A percentile compares a stretch with the other conserved stretches of the same genome.
phyloP scores from a whole-genome alignment of 2,329 filamentous ascomycete species.

The Colletotrichum spinosum region DNA sequence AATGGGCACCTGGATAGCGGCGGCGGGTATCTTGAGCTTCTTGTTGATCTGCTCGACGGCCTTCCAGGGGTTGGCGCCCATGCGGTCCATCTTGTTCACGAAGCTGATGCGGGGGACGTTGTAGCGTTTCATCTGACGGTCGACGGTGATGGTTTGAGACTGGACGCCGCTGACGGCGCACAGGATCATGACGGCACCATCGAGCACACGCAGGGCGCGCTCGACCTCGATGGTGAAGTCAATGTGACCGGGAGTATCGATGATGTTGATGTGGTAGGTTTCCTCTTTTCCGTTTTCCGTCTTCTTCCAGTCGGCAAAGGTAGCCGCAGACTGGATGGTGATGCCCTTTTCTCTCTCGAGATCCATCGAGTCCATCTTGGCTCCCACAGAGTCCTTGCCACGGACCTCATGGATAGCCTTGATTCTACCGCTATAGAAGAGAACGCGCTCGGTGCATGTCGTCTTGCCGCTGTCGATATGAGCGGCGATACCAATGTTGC shows the following conservation, averaged over 20 bases:
- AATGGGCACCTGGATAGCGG: conserved; percentile 94
- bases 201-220: conserved; percentile 90
- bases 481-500: conserved; percentile 98
- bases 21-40: conserved; percentile 93
- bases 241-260: conserved; percentile 98
- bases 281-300: conserved; percentile 85
- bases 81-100: conserved; percentile 99
- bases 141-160: conserved; percentile 97
- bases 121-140: conserved; percentile 98
- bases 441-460: conserved; percentile 93
- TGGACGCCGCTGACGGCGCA: conserved; percentile 98
- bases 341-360: conserved; percentile 98
- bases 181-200: conserved; percentile 98
- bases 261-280: conserved; percentile 97
- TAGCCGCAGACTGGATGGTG: conserved; percentile 97
- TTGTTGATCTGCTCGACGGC: conserved; percentile 97
- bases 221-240: conserved; percentile 99
- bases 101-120: conserved; percentile 96
- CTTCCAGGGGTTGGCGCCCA: conserved; percentile 98
- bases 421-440: conserved; percentile 98
- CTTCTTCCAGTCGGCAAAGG: conserved; percentile 97
- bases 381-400: conserved; percentile 92
- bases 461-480: conserved; percentile 99
- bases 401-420: conserved; percentile 97
- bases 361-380: conserved; percentile 99